Percentiles rank a stretch among this genome's conserved stretches.
phyloP scores from a whole-genome alignment of 2,329 filamentous ascomycete species.

The Claviceps paspali region DNA sequence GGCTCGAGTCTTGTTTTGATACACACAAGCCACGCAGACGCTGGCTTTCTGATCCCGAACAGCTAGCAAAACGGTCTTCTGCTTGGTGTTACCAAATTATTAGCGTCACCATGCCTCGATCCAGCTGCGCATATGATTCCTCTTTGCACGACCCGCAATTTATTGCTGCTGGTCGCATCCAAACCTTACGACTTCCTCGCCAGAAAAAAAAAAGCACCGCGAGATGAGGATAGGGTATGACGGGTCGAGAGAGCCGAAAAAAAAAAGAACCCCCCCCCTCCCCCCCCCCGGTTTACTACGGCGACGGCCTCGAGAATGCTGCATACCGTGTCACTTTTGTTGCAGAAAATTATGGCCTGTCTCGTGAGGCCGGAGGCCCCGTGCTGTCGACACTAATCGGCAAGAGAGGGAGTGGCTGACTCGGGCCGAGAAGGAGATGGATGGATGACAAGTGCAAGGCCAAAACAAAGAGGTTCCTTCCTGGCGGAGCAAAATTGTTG shows the following conservation, averaged over 20 bases:
- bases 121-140: no score
- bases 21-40: background rate
- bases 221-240: background rate
- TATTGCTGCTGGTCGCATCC: no score
- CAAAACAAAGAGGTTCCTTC: background rate
- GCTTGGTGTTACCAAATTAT: background rate
- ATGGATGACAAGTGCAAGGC: background rate
- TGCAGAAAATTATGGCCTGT: background rate
- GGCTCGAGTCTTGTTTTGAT: background rate
- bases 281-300: background rate
- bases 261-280: no score
- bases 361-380: slow-evolving; percentile 1
- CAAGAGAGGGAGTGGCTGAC: background rate
- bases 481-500: background rate
- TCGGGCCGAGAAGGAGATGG: background rate
- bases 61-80: background rate
- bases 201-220: background rate
- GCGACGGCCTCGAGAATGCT: background rate
- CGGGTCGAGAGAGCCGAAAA: background rate
- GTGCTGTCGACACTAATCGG: background rate
- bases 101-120: background rate
- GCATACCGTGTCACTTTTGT: background rate
- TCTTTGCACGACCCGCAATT: no score
- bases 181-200: no score
- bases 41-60: background rate